These are phyloP conservation scores for Blechomonas ayalai DNA, from an alignment of 208 protist genomes.

Conservation along the genomic window DNA sequence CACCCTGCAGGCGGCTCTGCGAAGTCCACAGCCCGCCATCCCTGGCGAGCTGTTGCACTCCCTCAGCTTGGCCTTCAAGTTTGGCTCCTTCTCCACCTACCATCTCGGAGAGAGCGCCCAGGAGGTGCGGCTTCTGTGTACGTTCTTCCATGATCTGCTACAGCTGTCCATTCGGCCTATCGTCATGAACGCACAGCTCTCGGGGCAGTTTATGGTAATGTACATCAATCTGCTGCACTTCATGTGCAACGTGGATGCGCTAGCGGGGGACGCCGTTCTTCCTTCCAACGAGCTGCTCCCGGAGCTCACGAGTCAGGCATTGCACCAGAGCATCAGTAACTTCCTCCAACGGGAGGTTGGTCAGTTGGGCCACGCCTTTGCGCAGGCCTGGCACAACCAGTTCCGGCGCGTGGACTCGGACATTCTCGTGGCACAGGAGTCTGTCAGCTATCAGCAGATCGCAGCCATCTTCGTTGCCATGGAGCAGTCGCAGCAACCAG, in stretches of 20 bases:
- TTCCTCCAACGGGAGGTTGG: conserved; percentile 75
- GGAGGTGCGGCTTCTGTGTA: conserved; percentile 64
- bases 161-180: conserved; percentile 60
- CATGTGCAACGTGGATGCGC: conserved; percentile 84
- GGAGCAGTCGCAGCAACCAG: conserved; percentile 19
- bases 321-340: conserved; percentile 32
- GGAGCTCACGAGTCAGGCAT: conserved; percentile 46
- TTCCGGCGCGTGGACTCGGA: conserved; percentile 63
- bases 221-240: conserved; percentile 85
- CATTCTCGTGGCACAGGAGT: conserved; percentile 54
- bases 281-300: conserved; percentile 35
- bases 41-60: conserved; percentile 48
- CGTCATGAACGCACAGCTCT: conserved; percentile 35
- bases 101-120: conserved; percentile 58
- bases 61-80: conserved; percentile 71
- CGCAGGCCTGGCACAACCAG: conserved; percentile 76
- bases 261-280: conserved; percentile 39
- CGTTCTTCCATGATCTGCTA: conserved; percentile 78
- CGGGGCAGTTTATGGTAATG: conserved; percentile 59
- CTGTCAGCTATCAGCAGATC: conserved; percentile 57
- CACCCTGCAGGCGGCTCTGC: conserved; percentile 32
- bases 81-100: conserved; percentile 79
- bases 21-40: conserved; percentile 16
- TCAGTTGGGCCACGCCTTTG: conserved; percentile 46
- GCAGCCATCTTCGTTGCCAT: conserved; percentile 42